These are phyloP conservation scores for Lycium barbarum DNA, from an alignment of 257 asterid species.

Conservation along the genomic window DNA sequence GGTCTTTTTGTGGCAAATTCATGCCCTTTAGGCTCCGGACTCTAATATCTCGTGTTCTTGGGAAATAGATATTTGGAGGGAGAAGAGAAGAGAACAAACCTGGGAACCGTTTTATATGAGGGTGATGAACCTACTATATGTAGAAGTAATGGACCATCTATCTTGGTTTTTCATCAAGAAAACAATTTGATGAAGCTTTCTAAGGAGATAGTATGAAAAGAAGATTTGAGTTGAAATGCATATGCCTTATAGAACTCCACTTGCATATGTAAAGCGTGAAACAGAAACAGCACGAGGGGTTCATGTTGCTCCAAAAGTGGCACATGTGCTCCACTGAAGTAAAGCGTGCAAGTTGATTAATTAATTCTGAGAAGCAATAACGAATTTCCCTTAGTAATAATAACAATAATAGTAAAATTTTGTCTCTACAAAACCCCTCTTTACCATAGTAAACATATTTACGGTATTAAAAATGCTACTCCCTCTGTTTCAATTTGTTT, in stretches of 20 bases:
- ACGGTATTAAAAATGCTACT: not conserved
- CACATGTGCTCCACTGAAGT: not conserved
- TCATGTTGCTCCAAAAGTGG: slow-evolving; percentile 26
- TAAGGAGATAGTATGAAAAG: not conserved
- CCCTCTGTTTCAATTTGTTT: too few species aligned
- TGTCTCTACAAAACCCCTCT: slow-evolving; percentile 6
- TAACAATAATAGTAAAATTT: not conserved
- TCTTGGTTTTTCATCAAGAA: not conserved
- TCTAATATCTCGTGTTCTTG: not conserved
- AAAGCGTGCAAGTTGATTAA: not conserved
- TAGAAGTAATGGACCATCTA: not conserved
- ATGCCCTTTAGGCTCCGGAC: too few species aligned
- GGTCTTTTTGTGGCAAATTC: too few species aligned
- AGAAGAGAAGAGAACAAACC: not conserved
- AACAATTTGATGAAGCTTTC: not conserved
- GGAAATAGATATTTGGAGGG: not conserved
- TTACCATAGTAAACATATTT: not conserved
- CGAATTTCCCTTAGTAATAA: not conserved
- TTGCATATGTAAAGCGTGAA: not conserved
- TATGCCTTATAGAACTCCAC: slow-evolving; percentile 8
- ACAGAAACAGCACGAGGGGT: not conserved
- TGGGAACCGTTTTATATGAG: not conserved
- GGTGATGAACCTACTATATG: not conserved
- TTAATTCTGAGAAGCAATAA: not conserved
- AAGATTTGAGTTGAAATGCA: slow-evolving; percentile 7